Conservation (phyloP, 1,284 basidiomycete genomes). For the Wallemia ichthyophaga region DNA sequence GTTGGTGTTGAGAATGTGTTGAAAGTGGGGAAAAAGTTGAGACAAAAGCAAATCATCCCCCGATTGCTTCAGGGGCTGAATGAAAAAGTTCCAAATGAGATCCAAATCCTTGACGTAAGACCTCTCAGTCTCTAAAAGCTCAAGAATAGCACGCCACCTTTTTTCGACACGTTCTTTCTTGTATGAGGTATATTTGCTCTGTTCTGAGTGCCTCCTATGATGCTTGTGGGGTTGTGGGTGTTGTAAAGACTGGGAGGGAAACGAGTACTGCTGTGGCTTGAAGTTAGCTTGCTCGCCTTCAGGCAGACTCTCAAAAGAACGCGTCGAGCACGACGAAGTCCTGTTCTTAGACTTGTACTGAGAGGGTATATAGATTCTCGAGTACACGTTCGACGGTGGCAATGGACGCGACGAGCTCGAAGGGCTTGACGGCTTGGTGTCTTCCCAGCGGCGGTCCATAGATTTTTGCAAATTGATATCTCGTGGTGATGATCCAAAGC, state of each 20-base stretch:
- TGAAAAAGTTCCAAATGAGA: not conserved
- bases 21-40: not conserved
- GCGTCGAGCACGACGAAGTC: not conserved
- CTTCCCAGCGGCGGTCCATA: no score
- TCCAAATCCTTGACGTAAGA: not conserved
- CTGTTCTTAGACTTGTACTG: not conserved
- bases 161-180: slow-evolving; percentile 1
- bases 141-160: not conserved
- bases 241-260: not conserved
- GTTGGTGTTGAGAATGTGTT: not conserved
- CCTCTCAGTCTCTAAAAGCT: not conserved
- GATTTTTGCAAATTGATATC: no score
- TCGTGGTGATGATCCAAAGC: no score
- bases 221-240: not conserved
- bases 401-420: not conserved
- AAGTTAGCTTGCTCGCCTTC: not conserved
- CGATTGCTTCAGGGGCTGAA: not conserved
- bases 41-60: not conserved
- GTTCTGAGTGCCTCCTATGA: not conserved
- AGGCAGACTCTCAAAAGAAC: not conserved
- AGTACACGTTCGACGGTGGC: not conserved
- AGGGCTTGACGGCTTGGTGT: not conserved
- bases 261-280: not conserved
- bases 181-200: not conserved
- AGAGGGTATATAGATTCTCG: not conserved